Base-by-base conservation (phyloP, 2,329 filamentous ascomycete species). In the Cladophialophora psammophila region DNA sequence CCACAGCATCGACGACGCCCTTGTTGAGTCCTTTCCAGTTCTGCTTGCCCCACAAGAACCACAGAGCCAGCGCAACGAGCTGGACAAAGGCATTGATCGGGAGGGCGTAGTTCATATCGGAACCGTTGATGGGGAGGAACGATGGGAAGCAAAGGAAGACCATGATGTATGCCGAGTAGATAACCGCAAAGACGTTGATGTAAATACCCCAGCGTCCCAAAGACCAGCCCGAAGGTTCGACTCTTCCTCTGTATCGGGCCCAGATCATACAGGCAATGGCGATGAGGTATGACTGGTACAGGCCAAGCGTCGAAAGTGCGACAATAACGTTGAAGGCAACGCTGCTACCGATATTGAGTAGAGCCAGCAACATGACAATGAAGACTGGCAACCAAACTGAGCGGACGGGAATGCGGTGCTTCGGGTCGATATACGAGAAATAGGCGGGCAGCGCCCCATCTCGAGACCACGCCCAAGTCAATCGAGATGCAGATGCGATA, bases 401-500 rank as follows among this genome's bases (percentile, higher is more conserved):
- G 5, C 79, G 79, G 34, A 77, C 72, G 0, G 80, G 80, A 34
- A 80, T 78, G 45, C 74, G 74, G 48, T 74, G 72, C 15, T 72
- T 75, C 5, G 69, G 69, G 63, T 78, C 75, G 53, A 80, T 73
- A 72, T 76, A 64, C 50, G 76, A 72, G 63, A 80, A 79, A 10
- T 75, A 79, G 52, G 77, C 76, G 0, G 82, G 82, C 0, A 84
- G 71, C 3, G 80, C 83, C 3, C 81, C 81, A 63, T 85, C 83
- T 3, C 80, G 74, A n/a, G 82, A 80, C 75, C 83, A 85, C 0
- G 81, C 80, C 83, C 83, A 85, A 0, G 81, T 80, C 4, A 84
- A 71, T 3, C 83, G 80, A 2, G 82, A 82, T 0, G 79, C 80
- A 0, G 82, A 84, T 0, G 83, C 81, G 5, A 84, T 59, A 34